Evolutionary conservation across 73 alveolate species (phyloP).

Genomic region (Symbiodinium natans): DNA sequence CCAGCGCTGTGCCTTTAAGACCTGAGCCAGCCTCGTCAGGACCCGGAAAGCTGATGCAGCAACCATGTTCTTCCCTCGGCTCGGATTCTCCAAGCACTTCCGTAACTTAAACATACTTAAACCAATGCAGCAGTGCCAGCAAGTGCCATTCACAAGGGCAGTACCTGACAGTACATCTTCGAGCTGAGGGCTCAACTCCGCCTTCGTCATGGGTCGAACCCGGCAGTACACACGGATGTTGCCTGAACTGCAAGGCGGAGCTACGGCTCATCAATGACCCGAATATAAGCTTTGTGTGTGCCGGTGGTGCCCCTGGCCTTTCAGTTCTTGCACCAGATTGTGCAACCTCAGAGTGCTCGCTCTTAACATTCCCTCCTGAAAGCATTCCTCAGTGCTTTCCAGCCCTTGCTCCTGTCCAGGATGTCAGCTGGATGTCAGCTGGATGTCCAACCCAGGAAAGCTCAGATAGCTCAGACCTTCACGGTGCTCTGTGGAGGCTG

Average conservation of each 20-base stretch:
- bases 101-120: not conserved
- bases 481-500: not conserved
- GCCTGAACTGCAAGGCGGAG: not conserved
- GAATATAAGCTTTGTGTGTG: not conserved
- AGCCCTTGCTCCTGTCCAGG: no score
- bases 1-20: not conserved
- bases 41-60: slow-evolving; percentile 81
- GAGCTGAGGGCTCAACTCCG: not conserved
- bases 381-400: no score
- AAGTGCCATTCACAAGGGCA: not conserved
- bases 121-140: not conserved
- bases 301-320: slow-evolving; percentile 18
- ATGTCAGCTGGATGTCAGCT: no score
- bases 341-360: slow-evolving; percentile 38
- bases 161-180: not conserved
- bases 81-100: not conserved
- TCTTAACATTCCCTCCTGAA: not conserved
- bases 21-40: slow-evolving; percentile 51
- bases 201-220: slow-evolving; percentile 85
- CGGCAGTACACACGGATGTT: slow-evolving; percentile 93
- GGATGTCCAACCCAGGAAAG: no score
- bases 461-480: no score
- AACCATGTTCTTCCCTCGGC: slow-evolving; percentile 77
- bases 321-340: slow-evolving; percentile 85
- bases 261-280: not conserved